Conservation (phyloP, 192 early-diverging fungal genomes). For the Allomyces arbusculus region DNA sequence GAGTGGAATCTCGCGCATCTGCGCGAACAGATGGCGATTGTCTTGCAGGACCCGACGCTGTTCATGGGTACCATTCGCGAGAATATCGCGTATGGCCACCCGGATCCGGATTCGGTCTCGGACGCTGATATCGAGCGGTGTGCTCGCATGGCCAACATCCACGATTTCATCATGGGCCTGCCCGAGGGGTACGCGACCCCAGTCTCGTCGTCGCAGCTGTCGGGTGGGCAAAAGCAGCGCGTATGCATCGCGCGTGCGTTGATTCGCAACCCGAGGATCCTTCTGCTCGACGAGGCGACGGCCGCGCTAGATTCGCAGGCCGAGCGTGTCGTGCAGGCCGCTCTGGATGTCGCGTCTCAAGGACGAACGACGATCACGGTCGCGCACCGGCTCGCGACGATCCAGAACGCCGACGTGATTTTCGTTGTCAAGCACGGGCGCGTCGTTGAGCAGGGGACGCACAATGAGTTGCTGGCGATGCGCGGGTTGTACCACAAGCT, state of each 20-base stretch:
- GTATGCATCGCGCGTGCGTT: slow-evolving; percentile 53
- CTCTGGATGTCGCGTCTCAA: slow-evolving; percentile 39
- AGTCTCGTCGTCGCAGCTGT: slow-evolving; percentile 13
- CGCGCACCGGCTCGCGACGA: slow-evolving; percentile 63
- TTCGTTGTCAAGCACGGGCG: slow-evolving; percentile 40
- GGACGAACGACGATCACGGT: slow-evolving; percentile 59
- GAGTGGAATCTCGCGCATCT: slow-evolving; percentile 19
- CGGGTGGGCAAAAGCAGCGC: slow-evolving; percentile 48
- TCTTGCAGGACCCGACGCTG: slow-evolving; percentile 34
- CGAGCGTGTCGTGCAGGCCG: slow-evolving; percentile 59
- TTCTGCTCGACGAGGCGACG: slow-evolving; percentile 71
- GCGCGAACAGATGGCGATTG: slow-evolving; percentile 26
- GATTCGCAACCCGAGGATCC: slow-evolving; percentile 40
- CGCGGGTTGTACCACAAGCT: slow-evolving; percentile 41
- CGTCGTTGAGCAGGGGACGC: slow-evolving; percentile 47
- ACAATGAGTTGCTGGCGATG: slow-evolving; percentile 33
- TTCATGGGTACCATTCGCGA: slow-evolving; percentile 36
- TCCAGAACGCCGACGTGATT: slow-evolving; percentile 60
- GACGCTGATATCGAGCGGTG: slow-evolving; percentile 22
- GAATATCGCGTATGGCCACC: slow-evolving; percentile 35
- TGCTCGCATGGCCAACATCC: slow-evolving; percentile 30
- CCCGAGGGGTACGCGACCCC: neutral
- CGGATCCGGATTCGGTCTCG: slow-evolving; percentile 15
- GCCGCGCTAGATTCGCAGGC: slow-evolving; percentile 61
- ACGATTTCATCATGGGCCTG: slow-evolving; percentile 16